These are phyloP conservation scores for Tolypocladium ovalisporum DNA, from an alignment of 2,329 filamentous ascomycete species.

Conservation along the genomic window DNA sequence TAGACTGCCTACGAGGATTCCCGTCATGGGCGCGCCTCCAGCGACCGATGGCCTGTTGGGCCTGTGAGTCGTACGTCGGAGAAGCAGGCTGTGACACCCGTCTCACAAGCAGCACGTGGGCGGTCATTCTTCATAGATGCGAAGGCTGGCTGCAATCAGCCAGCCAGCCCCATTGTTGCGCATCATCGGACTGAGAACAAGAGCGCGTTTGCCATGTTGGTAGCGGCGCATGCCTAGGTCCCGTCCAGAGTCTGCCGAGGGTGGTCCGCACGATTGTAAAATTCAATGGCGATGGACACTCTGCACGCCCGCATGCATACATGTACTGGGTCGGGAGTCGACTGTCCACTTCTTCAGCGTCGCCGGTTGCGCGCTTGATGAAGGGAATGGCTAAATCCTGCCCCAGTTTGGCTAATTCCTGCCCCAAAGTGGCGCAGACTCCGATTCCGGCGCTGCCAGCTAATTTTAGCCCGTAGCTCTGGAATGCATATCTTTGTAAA, in stretches of 20 bases:
- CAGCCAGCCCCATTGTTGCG: not conserved
- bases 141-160: not conserved
- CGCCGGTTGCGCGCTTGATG: too few species aligned
- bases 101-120: not conserved
- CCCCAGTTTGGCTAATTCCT: too few species aligned
- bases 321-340: too few species aligned
- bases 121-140: not conserved
- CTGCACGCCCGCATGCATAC: not conserved
- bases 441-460: too few species aligned
- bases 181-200: not conserved
- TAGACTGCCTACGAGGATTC: not conserved
- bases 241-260: not conserved
- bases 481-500: too few species aligned
- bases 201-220: not conserved
- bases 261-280: not conserved
- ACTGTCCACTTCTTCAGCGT: too few species aligned
- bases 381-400: too few species aligned
- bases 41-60: not conserved
- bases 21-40: not conserved
- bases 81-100: not conserved
- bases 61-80: not conserved
- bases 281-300: not conserved
- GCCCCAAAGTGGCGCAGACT: too few species aligned
- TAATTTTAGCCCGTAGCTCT: too few species aligned
- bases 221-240: not conserved